Conservation (phyloP, 2,329 filamentous ascomycete genomes). For the Dactylellina drechsleri region DNA sequence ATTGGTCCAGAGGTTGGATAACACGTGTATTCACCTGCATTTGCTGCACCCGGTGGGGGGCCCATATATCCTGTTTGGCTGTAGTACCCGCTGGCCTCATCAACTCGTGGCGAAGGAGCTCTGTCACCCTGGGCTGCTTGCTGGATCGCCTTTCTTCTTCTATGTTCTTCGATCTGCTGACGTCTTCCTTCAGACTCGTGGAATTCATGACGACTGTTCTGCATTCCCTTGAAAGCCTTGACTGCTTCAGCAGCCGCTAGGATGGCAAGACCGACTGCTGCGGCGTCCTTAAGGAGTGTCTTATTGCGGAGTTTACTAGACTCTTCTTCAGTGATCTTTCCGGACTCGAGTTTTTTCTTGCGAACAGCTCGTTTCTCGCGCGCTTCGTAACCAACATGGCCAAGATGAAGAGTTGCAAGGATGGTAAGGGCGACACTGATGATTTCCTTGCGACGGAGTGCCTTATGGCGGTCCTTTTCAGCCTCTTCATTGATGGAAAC, state of each 20-base stretch:
- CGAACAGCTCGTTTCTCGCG: slow-evolving; percentile 37
- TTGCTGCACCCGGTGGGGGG: no score
- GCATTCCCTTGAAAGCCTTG: slow-evolving; percentile 29
- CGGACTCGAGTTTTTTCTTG: slow-evolving; percentile 39
- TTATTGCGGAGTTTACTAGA: slow-evolving; percentile 30
- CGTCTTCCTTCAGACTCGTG: slow-evolving; percentile 25
- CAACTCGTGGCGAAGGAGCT: slow-evolving; percentile 3
- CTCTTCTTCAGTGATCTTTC: slow-evolving; percentile 38
- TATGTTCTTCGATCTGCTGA: slow-evolving; percentile 36
- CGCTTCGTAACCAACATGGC: slow-evolving; percentile 35
- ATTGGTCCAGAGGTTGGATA: slow-evolving; percentile 44
- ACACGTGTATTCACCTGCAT: slow-evolving; percentile 25
- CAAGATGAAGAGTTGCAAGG: slow-evolving; percentile 43
- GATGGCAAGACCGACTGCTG: slow-evolving; percentile 45
- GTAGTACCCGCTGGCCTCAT: slow-evolving; percentile 32
- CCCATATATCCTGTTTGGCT: slow-evolving; percentile 48
- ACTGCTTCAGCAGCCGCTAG: slow-evolving; percentile 42
- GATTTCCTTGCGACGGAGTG: slow-evolving; percentile 40
- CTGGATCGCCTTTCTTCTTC: slow-evolving; percentile 32
- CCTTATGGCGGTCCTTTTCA: slow-evolving; percentile 32
- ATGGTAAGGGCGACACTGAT: slow-evolving; percentile 50
- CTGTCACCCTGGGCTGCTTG: background rate
- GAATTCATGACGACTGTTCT: slow-evolving; percentile 23
- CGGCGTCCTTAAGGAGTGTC: slow-evolving; percentile 38
- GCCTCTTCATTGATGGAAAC: slow-evolving; percentile 38